Conservation (phyloP, 805 yeast genomes). For the Kuraishia ogatae region DNA sequence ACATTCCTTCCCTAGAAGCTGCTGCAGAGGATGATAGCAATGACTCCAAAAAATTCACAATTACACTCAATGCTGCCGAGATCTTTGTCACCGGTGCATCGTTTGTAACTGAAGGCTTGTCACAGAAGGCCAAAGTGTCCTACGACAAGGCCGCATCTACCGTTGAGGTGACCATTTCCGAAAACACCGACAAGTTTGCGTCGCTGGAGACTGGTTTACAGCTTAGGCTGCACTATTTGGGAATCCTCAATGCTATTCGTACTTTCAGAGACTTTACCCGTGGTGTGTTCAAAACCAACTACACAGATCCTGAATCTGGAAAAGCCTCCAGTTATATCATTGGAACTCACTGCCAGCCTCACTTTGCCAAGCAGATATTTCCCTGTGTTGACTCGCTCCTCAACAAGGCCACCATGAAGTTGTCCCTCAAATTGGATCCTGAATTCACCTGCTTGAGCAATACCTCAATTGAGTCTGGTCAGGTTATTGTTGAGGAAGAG, state of each 20-base stretch:
- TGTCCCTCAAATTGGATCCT: conserved; percentile 36
- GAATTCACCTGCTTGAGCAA: conserved; percentile 46
- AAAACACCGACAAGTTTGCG: neutral
- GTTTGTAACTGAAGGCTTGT: conserved; percentile 10
- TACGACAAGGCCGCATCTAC: conserved; percentile 32
- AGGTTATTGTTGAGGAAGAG: conserved; percentile 16
- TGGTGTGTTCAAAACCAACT: conserved; percentile 65
- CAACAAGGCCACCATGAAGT: conserved; percentile 41
- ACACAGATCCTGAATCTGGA: conserved; percentile 41
- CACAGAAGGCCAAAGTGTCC: conserved; percentile 17
- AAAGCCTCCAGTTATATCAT: conserved; percentile 41
- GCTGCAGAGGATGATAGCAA: conserved; percentile 4
- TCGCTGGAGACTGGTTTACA: conserved; percentile 1
- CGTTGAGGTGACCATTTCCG: conserved; percentile 15
- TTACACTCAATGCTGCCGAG: conserved; percentile 32
- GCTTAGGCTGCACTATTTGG: conserved; percentile 33
- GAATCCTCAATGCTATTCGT: conserved; percentile 39
- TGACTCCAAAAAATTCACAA: conserved; percentile 7
- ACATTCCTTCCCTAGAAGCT: conserved; percentile 4
- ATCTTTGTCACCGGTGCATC: conserved; percentile 28
- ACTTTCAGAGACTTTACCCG: conserved; percentile 48
- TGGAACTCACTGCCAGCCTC: conserved; percentile 70
- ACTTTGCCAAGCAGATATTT: conserved; percentile 50
- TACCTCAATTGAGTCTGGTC: conserved; percentile 24
- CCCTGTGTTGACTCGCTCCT: conserved; percentile 65